A percentile compares a stretch with the other conserved stretches of the same genome.
phyloP scores from a whole-genome alignment of 768 basidiomycete genomes.

The Hericium alpestre region DNA sequence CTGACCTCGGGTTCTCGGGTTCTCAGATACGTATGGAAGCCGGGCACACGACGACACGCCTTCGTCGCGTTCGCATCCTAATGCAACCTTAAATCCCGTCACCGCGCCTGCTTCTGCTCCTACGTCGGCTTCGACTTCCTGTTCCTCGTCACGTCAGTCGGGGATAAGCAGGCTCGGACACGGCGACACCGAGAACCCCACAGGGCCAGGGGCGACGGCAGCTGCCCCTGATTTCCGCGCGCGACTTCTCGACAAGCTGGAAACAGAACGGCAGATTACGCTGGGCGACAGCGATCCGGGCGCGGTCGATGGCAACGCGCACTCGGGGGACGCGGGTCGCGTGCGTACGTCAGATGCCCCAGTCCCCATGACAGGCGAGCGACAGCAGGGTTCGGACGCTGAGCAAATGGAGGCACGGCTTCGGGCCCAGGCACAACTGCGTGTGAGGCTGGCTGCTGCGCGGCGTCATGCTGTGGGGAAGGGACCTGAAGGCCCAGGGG shows the following conservation, averaged over 20 bases:
- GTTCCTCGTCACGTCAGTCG: not conserved
- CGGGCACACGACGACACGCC: not conserved
- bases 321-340: not conserved
- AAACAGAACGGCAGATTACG: constrained; percentile 30
- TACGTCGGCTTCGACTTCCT: not conserved
- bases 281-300: constrained; percentile 8
- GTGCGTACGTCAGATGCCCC: not conserved
- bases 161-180: too few relatives aligned
- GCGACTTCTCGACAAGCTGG: constrained; percentile 32
- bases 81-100: not conserved
- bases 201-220: not conserved
- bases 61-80: not conserved
- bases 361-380: constrained; percentile 5
- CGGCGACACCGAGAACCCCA: not conserved
- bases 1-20: too few relatives aligned
- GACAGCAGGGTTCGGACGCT: constrained; percentile 6
- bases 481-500: not conserved
- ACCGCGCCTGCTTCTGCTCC: not conserved
- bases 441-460: constrained; percentile 36
- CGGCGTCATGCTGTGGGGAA: constrained; percentile 18
- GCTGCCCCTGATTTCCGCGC: constrained; percentile 20
- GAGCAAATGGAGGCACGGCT: constrained; percentile 31
- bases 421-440: constrained; percentile 38
- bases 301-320: not conserved
- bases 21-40: not conserved